Evolutionary conservation across 352 stramenopile genomes (phyloP), one percentile per base, ranked within the genome.

Genomic region (Globisporangium recalcitrans): DNA sequence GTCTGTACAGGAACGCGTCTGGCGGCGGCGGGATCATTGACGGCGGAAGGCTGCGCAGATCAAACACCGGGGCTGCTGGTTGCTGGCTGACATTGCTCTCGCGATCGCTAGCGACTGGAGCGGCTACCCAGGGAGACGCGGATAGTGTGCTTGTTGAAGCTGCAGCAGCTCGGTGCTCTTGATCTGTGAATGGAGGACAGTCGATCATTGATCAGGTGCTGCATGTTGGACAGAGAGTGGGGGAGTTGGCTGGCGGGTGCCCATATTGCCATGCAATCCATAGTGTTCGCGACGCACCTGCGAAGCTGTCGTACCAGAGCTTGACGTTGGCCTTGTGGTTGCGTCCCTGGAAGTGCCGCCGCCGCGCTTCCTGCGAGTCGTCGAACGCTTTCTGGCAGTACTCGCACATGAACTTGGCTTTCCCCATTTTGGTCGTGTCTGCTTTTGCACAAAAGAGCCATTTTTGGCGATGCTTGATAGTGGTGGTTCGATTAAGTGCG

Each of bases 331-430:
- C 60, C 58, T 85, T 88, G 67, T 95, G 85, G 58, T 80, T 86
- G 56, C 85, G 82, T 0, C 85, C 85, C 9, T 66, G 73, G 36
- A 77, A 76, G 63, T 95, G 85, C 53, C 82, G 75, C 47, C 75
- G 74, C 26, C 85, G 75, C 49, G 83, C 74, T 24, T 91, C 83
- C 48, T 83, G 72, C 48, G 83, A 88, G 69, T 95, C 82, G 47
- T 90, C 82, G 65, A 90, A 93, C 47, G 72, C 72, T 68, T 91
- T 90, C 65, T 92, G 74, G 69, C 85, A 95, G 64, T 95, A 93
- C 64, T 77, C 80, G 62, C 85, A 95, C 51, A 68, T 62, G 59
- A 80, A 90, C 61, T 76, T 86, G 16, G 63, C 44, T 63, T 72
- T 77, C 29, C 69, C 79, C 81, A 91, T 91, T 42, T n/a, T 24